phyloP scores from a whole-genome alignment of 805 yeast species.

The Candida pseudofarinosa region DNA sequence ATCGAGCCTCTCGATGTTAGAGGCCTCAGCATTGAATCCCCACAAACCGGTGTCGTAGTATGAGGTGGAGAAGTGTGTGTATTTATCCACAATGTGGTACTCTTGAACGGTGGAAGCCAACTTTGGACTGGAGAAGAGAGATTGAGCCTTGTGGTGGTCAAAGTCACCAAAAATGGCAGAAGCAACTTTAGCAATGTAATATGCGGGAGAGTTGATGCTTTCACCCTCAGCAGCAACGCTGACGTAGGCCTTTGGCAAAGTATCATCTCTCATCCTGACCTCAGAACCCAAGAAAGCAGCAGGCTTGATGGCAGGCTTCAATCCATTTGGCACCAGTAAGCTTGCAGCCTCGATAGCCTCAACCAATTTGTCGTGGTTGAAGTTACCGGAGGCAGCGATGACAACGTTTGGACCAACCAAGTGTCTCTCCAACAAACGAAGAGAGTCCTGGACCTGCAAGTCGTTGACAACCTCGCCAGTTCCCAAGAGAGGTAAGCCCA shows the following conservation, averaged over 20 bases:
- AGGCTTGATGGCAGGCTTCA: slow-evolving; percentile 43
- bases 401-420: slow-evolving; percentile 63
- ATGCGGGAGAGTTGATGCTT: slow-evolving; percentile 57
- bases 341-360: slow-evolving; percentile 53
- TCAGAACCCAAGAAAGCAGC: slow-evolving; percentile 81
- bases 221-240: slow-evolving; percentile 76
- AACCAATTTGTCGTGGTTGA: slow-evolving; percentile 65
- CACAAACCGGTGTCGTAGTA: slow-evolving; percentile 79
- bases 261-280: slow-evolving; percentile 84
- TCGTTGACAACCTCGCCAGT: slow-evolving; percentile 59
- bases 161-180: slow-evolving; percentile 53
- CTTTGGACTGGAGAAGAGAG: slow-evolving; percentile 57
- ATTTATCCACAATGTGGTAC: slow-evolving; percentile 69
- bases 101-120: slow-evolving; percentile 65
- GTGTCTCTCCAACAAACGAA: slow-evolving; percentile 51
- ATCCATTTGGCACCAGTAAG: slow-evolving; percentile 48
- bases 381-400: slow-evolving; percentile 67
- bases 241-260: slow-evolving; percentile 75
- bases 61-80: slow-evolving; percentile 66
- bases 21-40: slow-evolving; percentile 71
- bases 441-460: slow-evolving; percentile 56
- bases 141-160: slow-evolving; percentile 51
- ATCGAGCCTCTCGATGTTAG: slow-evolving; percentile 59
- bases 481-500: slow-evolving; percentile 75
- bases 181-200: slow-evolving; percentile 70